Conservation (phyloP, 148 eudicot genomes). For the Diospyros lotus region DNA sequence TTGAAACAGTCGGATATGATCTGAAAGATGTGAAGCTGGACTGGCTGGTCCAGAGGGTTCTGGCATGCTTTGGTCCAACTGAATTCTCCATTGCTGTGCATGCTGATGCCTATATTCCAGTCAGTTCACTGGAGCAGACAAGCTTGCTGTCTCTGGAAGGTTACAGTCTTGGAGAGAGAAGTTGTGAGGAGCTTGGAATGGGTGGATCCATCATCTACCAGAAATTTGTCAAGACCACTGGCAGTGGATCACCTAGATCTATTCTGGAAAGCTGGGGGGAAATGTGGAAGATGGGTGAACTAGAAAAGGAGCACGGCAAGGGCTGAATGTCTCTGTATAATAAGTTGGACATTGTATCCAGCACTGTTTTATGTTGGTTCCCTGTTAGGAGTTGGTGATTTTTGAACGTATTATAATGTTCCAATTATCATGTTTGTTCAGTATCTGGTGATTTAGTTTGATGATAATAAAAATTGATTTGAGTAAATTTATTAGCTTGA, state of each 20-base stretch:
- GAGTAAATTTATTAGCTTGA: too few species aligned
- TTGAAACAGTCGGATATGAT: conserved; percentile 34
- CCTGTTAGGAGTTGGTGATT: not conserved
- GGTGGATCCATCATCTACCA: conserved; percentile 33
- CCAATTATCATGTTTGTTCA: not conserved
- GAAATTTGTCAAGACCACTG: conserved; percentile 21
- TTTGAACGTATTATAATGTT: not conserved
- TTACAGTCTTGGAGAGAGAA: conserved; percentile 22
- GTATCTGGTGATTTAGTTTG: too few species aligned
- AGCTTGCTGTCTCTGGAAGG: conserved; percentile 19
- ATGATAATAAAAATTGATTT: too few species aligned
- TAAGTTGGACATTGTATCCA: not conserved
- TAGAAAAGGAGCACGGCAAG: conserved; percentile 4
- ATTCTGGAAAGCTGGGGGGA: conserved; percentile 20
- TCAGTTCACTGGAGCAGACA: conserved; percentile 12
- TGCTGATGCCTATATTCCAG: conserved; percentile 15
- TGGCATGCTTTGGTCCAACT: conserved; percentile 34
- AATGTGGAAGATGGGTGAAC: conserved; percentile 19
- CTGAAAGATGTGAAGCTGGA: conserved; percentile 18
- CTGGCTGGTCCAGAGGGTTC: conserved; percentile 25
- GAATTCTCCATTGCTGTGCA: conserved; percentile 42
- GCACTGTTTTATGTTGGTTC: not conserved
- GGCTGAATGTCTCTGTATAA: not conserved
- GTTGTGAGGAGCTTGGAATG: conserved; percentile 28
- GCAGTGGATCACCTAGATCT: conserved; percentile 16